Base-by-base conservation (phyloP, 2,329 filamentous ascomycete species). In the Diaporthe helianthi region DNA sequence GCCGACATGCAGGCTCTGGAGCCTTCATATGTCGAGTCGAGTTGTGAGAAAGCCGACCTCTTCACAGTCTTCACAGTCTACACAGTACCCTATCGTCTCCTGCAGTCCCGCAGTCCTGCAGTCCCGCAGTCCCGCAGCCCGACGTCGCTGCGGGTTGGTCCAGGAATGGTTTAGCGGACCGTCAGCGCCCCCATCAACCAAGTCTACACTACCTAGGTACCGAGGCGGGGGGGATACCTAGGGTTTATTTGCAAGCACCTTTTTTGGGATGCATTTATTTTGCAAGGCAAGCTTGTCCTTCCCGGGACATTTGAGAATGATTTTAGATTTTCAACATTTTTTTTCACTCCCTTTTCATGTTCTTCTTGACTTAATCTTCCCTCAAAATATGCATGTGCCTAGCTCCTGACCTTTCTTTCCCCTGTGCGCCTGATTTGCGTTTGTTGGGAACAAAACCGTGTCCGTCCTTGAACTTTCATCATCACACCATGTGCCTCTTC, bases 301-400 rank as follows among this genome's bases (percentile, higher is more conserved):
- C 36, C n/a, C n/a, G 22, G 26, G 19, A 44, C 13, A 3, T 51
- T 44, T 49, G 24, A 29, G 31, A 29, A 49, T 52, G 17, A 36
- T 38, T 67, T 13, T 71, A 26, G 61, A 71, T 72, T 72, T 72
- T 71, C 65, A 70, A 58, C 65, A 65, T 66, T 72, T 74, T 70
- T 71, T 73, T 70, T 65, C 38, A 13, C 10, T 4, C 17, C 12
- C 31, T 63, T 68, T 67, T 51, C 47, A 49, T 65, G 67, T 46
- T 33, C 63, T 55, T 33, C 13, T 17, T 17, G 58, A 46, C 64
- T n/a, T 17, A 47, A 63, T 69, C 61, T 71, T 66, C 61, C 24
- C 53, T 60, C 29, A 36, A 36, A 54, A 67, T 33, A 53, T 71
- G 54, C 54, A 46, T 38, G 49, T 71, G 54, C 54, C 46, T 55